phyloP scores from a whole-genome alignment of 768 basidiomycete species.

The Agrocybe chaxingu region DNA sequence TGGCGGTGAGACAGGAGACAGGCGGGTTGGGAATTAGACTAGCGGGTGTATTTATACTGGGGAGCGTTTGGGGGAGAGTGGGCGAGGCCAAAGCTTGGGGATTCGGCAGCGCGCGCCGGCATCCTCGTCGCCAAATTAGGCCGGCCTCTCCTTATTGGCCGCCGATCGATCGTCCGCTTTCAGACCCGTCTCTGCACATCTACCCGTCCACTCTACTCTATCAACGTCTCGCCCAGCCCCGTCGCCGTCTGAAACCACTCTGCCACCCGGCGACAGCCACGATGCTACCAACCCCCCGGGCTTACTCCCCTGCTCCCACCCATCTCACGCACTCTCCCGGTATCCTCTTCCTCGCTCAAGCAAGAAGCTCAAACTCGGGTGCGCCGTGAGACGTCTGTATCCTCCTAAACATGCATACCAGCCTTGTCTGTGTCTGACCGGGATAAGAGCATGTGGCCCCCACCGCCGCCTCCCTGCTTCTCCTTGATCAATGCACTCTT shows the following conservation, averaged over 20 bases:
- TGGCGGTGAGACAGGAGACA: neutral
- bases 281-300: no score
- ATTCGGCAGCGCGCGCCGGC: slow-evolving; percentile 22
- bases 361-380: slow-evolving; percentile 10
- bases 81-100: slow-evolving; percentile 23
- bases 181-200: no score
- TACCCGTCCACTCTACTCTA: no score
- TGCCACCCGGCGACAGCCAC: no score
- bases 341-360: no score
- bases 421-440: neutral
- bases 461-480: no score
- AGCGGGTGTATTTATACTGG: slow-evolving; percentile 27
- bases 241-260: no score
- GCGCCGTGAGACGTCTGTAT: slow-evolving; percentile 11
- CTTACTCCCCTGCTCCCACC: no score
- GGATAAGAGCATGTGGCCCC: neutral
- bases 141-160: slow-evolving; percentile 1
- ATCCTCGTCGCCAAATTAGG: slow-evolving; percentile 3
- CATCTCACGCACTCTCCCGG: no score
- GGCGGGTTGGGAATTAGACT: slow-evolving; percentile 14
- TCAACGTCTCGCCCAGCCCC: no score
- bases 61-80: slow-evolving; percentile 18
- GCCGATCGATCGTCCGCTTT: no score
- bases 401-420: neutral
- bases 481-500: no score